These are phyloP conservation scores for Fusarium mundagurra DNA, from an alignment of 2,329 filamentous ascomycete genomes.

Conservation along the genomic window DNA sequence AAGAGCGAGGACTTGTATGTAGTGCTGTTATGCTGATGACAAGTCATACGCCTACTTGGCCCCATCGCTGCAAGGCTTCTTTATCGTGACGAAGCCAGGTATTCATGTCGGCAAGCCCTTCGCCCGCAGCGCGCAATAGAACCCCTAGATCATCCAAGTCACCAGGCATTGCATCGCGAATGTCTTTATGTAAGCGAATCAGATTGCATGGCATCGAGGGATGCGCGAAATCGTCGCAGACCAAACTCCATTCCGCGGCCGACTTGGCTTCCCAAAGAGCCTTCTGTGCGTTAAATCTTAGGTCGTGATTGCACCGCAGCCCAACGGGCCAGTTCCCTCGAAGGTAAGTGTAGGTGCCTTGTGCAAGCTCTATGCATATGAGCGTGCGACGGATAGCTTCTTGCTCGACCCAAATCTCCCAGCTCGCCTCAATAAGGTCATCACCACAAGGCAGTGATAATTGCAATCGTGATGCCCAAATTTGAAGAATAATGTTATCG, in stretches of 20 bases:
- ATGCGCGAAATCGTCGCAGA: background rate
- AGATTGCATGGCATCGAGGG: background rate
- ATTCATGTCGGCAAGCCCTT: background rate
- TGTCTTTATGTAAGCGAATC: background rate
- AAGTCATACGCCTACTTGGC: background rate
- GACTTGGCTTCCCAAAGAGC: conserved; percentile 1
- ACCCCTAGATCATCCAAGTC: conserved; percentile 1
- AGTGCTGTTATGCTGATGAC: background rate
- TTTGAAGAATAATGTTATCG: background rate
- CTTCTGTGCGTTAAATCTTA: background rate
- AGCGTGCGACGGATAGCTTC: conserved; percentile 1
- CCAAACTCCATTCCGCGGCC: background rate
- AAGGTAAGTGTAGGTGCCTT: background rate
- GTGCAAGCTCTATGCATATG: background rate
- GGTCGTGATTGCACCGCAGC: background rate
- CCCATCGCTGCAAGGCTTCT: background rate
- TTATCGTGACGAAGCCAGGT: background rate
- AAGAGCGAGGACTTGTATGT: background rate
- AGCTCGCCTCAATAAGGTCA: background rate
- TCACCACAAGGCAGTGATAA: accelerated
- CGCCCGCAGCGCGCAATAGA: background rate
- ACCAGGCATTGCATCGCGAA: background rate
- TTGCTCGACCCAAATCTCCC: background rate
- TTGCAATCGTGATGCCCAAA: background rate
- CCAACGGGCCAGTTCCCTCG: background rate